Evolutionary conservation across 306 rosid species (phyloP).

Genomic region (Lagenaria siceraria): DNA sequence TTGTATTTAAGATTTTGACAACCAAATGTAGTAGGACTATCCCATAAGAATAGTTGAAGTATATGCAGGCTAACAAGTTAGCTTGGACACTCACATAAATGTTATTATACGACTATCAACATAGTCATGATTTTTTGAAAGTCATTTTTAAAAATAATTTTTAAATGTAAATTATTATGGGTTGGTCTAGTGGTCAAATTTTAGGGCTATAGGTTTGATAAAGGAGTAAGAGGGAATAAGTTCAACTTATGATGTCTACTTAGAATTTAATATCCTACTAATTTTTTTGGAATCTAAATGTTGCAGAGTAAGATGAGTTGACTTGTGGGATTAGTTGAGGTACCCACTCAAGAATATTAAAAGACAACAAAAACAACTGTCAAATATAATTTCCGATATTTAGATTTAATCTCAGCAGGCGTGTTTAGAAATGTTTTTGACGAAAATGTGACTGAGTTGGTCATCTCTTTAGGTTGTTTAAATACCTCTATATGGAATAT

Average conservation of each 20-base stretch:
- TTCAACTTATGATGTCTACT: too few relatives aligned
- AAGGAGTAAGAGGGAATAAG: too few relatives aligned
- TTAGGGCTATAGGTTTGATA: too few relatives aligned
- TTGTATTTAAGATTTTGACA: too few relatives aligned
- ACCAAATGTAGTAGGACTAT: too few relatives aligned
- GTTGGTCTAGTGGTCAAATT: too few relatives aligned
- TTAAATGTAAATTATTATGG: not conserved
- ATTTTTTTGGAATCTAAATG: too few relatives aligned
- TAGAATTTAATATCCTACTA: too few relatives aligned
- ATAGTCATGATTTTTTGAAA: not conserved
- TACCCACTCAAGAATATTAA: too few relatives aligned
- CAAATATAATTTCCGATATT: not conserved
- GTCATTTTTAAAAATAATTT: not conserved
- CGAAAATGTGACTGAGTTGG: not conserved
- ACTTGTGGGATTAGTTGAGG: too few relatives aligned
- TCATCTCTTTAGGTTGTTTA: not conserved
- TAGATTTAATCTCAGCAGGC: not conserved
- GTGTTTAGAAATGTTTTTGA: not conserved
- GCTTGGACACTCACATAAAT: not conserved
- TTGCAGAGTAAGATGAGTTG: too few relatives aligned
- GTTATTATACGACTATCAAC: not conserved
- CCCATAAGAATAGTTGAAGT: too few relatives aligned
- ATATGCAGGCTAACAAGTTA: not conserved
- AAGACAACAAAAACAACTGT: not conserved
- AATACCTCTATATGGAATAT: not conserved